Evolutionary conservation across 306 rosid species (phyloP).

Genomic region (Sesbania bispinosa): DNA sequence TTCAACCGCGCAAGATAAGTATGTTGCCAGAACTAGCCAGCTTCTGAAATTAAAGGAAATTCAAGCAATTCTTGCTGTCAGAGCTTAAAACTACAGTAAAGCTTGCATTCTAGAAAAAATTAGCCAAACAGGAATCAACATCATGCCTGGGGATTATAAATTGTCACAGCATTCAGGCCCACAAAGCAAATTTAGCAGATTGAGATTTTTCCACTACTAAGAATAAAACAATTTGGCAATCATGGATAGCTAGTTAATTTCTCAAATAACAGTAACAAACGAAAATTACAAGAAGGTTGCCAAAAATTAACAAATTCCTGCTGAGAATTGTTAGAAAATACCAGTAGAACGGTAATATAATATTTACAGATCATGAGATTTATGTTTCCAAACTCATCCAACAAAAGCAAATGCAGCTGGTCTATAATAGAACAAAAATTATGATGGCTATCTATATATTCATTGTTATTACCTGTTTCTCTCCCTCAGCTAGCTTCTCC

Average conservation of each 20-base stretch:
- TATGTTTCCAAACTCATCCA: not conserved
- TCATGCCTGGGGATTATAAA: not conserved
- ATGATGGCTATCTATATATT: not conserved
- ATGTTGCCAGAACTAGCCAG: not conserved
- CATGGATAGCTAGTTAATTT: not conserved
- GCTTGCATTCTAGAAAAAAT: not conserved
- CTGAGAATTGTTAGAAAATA: not conserved
- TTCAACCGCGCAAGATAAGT: not conserved
- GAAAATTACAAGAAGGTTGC: not conserved
- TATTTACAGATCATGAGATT: not conserved
- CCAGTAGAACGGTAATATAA: not conserved
- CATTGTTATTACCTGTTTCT: slow-evolving; percentile 58
- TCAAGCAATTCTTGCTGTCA: not conserved
- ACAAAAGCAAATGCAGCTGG: slow-evolving; percentile 17
- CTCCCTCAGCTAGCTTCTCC: slow-evolving; percentile 99
- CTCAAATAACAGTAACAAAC: not conserved
- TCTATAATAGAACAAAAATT: not conserved
- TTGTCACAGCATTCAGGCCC: not conserved
- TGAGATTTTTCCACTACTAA: not conserved
- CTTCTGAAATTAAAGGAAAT: not conserved
- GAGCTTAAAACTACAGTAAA: not conserved
- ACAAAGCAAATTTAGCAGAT: slow-evolving; percentile 10
- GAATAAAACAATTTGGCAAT: slow-evolving; percentile 7
- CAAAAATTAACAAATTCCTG: not conserved
- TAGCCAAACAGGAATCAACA: not conserved